Conservation (phyloP, 2,329 filamentous ascomycete species). For the Aspergillus carbonarius region DNA sequence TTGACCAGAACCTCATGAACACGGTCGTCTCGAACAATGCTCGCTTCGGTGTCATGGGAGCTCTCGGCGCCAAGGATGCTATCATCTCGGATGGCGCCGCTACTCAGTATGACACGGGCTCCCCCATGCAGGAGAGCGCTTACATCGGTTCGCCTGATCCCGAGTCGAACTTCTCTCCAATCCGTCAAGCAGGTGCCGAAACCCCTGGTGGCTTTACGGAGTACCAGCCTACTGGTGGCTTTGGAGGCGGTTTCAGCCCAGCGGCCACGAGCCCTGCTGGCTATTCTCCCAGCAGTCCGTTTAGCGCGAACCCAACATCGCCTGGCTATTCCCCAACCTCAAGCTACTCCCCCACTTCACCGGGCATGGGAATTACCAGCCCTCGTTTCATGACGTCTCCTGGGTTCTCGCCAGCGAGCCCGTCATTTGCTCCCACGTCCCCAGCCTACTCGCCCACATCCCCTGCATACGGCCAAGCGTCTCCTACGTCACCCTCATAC, state of each 20-base stretch:
- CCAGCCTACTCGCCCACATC: slow-evolving; percentile 77
- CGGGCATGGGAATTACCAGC: slow-evolving; percentile 59
- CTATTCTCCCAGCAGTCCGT: slow-evolving; percentile 71
- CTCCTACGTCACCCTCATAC: slow-evolving; percentile 58
- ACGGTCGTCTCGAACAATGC: slow-evolving; percentile 93
- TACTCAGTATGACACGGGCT: slow-evolving; percentile 83
- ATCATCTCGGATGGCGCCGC: slow-evolving; percentile 75
- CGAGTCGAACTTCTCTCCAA: slow-evolving; percentile 67
- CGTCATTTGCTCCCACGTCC: slow-evolving; percentile 54
- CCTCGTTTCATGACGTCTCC: slow-evolving; percentile 57
- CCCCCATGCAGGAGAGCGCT: slow-evolving; percentile 61
- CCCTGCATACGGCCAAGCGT: slow-evolving; percentile 65
- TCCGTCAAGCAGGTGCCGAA: slow-evolving; percentile 67
- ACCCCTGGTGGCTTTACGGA: slow-evolving; percentile 57
- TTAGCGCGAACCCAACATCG: slow-evolving; percentile 70
- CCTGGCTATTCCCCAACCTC: slow-evolving; percentile 63
- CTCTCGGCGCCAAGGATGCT: slow-evolving; percentile 72
- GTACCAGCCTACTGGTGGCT: slow-evolving; percentile 69
- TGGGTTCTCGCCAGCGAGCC: slow-evolving; percentile 55
- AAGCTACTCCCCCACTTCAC: slow-evolving; percentile 73
- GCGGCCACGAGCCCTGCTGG: slow-evolving; percentile 63
- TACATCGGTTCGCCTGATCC: slow-evolving; percentile 64
- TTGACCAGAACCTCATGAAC: slow-evolving; percentile 94
- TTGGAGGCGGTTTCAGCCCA: slow-evolving; percentile 64
- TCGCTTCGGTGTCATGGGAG: slow-evolving; percentile 76